Conservation (phyloP, 352 stramenopile species). For the Pythium sukuiense region DNA sequence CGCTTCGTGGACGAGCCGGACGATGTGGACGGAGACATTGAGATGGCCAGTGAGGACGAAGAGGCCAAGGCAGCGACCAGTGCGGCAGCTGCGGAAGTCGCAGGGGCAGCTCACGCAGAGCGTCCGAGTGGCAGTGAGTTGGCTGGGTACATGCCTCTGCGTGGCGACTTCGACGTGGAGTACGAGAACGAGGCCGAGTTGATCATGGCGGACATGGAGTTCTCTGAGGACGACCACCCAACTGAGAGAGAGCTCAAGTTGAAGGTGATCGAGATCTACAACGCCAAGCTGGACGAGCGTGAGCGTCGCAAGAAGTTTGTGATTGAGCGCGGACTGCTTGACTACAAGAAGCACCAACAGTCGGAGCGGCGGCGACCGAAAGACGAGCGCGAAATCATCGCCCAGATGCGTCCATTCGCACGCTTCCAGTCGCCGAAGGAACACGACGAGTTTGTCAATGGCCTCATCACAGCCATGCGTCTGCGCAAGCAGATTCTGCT, state of each 20-base stretch:
- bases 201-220: constrained; percentile 96
- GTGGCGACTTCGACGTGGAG: constrained; percentile 97
- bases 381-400: constrained; percentile 94
- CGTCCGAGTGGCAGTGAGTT: constrained; percentile 55
- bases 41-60: constrained; percentile 25
- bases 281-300: constrained; percentile 93
- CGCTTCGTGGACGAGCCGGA: constrained; percentile 57
- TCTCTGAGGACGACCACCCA: constrained; percentile 88
- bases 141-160: constrained; percentile 95
- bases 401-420: constrained; percentile 94
- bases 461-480: constrained; percentile 89
- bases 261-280: constrained; percentile 97
- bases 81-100: constrained; percentile 22
- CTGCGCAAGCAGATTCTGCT: constrained; percentile 96
- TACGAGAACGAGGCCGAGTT: constrained; percentile 97
- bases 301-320: constrained; percentile 93
- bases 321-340: constrained; percentile 85
- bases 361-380: constrained; percentile 89
- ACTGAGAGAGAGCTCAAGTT: constrained; percentile 94
- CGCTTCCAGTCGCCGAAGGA: constrained; percentile 93
- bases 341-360: constrained; percentile 95
- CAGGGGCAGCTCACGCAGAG: constrained; percentile 22
- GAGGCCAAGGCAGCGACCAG: constrained; percentile 25
- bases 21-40: constrained; percentile 31
- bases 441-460: constrained; percentile 92